Conservation (phyloP, 768 basidiomycete species). For the Psilocybe sp. region DNA sequence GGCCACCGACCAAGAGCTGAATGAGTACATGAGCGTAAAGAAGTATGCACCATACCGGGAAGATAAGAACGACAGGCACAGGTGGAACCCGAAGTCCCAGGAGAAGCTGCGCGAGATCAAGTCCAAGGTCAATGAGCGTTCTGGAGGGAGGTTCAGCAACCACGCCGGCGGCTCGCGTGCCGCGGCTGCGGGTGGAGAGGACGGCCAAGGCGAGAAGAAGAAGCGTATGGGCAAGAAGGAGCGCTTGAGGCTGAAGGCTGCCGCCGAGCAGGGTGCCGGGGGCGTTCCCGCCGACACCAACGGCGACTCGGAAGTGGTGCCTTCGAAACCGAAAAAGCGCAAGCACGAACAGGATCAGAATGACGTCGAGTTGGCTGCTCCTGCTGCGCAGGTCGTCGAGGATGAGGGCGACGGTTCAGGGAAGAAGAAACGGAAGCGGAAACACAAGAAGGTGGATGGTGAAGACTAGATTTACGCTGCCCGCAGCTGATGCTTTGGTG, state of each 20-base stretch:
- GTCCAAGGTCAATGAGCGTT: conserved; percentile 48
- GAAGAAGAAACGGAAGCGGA: conserved; percentile 36
- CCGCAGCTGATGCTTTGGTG: conserved; percentile 6
- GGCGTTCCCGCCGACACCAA: conserved; percentile 38
- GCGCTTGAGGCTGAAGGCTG: conserved; percentile 48
- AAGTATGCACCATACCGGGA: conserved; percentile 88
- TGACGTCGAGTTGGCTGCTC: conserved; percentile 5
- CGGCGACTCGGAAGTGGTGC: background rate
- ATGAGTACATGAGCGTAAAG: conserved; percentile 86
- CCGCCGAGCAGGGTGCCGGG: conserved; percentile 17
- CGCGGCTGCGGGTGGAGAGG: conserved; percentile 10
- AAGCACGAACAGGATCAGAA: conserved; percentile 14
- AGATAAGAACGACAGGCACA: conserved; percentile 34
- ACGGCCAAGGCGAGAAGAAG: conserved; percentile 36
- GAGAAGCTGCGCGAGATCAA: conserved; percentile 76
- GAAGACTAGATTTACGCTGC: conserved; percentile 12
- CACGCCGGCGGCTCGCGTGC: conserved; percentile 6
- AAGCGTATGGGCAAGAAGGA: conserved; percentile 74
- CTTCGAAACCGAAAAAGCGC: conserved; percentile 40
- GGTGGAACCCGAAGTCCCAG: conserved; percentile 62
- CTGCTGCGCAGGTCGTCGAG: conserved; percentile 6
- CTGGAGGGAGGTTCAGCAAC: conserved; percentile 11
- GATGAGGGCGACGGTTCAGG: conserved; percentile 16
- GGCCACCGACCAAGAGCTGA: conserved; percentile 91
- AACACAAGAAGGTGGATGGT: conserved; percentile 19